phyloP scores from a whole-genome alignment of 345 rosid species.

The Physaria fendleri region DNA sequence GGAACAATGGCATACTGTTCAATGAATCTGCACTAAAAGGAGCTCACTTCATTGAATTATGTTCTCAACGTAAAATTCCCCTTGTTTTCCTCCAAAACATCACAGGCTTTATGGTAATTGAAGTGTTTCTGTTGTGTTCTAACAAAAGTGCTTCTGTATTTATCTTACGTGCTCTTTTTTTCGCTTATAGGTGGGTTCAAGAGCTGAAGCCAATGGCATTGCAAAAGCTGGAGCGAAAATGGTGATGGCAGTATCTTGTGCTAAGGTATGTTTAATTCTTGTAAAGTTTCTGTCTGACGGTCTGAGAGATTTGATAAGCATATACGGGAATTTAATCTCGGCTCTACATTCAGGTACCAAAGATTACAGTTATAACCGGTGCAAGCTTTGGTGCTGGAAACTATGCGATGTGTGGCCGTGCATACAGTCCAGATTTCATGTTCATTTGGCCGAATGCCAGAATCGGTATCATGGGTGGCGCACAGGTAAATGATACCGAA shows the following conservation, averaged over 20 bases:
- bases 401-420: slow-evolving; percentile 99
- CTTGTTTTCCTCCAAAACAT: slow-evolving; percentile 89
- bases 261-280: slow-evolving; percentile 47
- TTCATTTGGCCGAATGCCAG: slow-evolving; percentile 96
- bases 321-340: background rate
- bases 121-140: background rate
- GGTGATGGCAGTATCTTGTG: slow-evolving; percentile 99
- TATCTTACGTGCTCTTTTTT: background rate
- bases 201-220: slow-evolving; percentile 93
- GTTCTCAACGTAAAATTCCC: slow-evolving; percentile 84
- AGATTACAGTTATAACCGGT: slow-evolving; percentile 76
- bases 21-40: slow-evolving; percentile 96
- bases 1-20: slow-evolving; percentile 89
- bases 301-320: background rate
- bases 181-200: slow-evolving; percentile 78
- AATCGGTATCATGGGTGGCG: slow-evolving; percentile 96
- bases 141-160: background rate
- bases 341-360: slow-evolving; percentile 59
- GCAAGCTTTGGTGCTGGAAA: slow-evolving; percentile 99
- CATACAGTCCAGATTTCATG: slow-evolving; percentile 80
- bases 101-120: slow-evolving; percentile 87
- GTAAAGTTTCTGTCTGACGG: background rate
- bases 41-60: slow-evolving; percentile 87
- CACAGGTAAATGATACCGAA: slow-evolving; percentile 50
- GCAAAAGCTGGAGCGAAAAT: slow-evolving; percentile 97